Base-by-base conservation (phyloP, 345 rosid genomes). In the Gossypium thurberi region DNA sequence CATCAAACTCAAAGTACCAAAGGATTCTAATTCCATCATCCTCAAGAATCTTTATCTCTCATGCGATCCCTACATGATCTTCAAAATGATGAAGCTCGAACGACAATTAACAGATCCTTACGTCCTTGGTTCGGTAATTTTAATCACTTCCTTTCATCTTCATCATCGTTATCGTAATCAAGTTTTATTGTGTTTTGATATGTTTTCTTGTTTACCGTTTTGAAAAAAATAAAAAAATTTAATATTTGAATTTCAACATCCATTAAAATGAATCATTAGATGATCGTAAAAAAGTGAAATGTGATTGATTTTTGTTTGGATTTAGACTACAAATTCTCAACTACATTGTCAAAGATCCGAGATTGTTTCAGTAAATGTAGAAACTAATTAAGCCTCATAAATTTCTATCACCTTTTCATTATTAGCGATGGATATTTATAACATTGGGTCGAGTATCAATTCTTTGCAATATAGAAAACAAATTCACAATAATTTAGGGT, bases 21-120 rank as follows among this genome's bases (percentile, higher is more conserved):
- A 47, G 1, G 82, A 75, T 0, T 70, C 73, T 17, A 73, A 79
- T 2, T 78, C 72, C 4, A 80, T 84, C n/a, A 14, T 90, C 43
- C 79, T 88, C 55, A 88, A 88, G 83, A 88, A 87, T 77, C 83
- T 88, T 12, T 87, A 77, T 76, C 74, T 88, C 76, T 88, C 96
- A 2, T 88, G 92, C 15, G 92, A 90, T 80, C 96, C 91, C 0
- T 82, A 80, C 78, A 83, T 86, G 84, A 56, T 85, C 1, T 75
- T 69, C 13, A 82, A 81, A 51, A 83, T 83, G 89, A 70, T 69
- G 28, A 66, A 71, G 68, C 78, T 73, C 10, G 79, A 59, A 62
- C 77, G 17, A 70, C 71, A 57, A 58, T 2, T 5, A 2, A 33
- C 40, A n/a, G 53, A 71, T 4, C 62, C 83, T 5, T 85, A 71